Percentiles rank a stretch among this genome's conserved stretches.
phyloP scores from a whole-genome alignment of 495 filamentous ascomycete species.

The Aspergillus coremiiformis region DNA sequence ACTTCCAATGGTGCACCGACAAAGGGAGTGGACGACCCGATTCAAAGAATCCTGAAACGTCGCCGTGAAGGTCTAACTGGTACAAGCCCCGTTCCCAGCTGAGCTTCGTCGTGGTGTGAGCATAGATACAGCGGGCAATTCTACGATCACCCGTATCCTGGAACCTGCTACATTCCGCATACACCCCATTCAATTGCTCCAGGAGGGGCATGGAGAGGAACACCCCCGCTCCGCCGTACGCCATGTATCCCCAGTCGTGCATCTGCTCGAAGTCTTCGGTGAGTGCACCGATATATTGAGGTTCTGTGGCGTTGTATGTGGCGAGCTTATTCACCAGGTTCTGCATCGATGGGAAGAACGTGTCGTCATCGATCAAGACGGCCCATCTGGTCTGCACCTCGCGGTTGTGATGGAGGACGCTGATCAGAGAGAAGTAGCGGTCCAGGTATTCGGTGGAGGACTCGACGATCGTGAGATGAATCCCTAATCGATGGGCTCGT shows the following conservation, averaged over 20 bases:
- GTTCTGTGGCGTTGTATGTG: conserved; percentile 37
- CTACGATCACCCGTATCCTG: conserved; percentile 37
- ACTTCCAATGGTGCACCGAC: conserved; percentile 53
- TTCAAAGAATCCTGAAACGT: conserved; percentile 51
- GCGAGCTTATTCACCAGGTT: conserved; percentile 38
- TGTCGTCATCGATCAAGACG: conserved; percentile 66
- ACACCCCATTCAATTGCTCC: conserved; percentile 27
- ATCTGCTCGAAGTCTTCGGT: conserved; percentile 46
- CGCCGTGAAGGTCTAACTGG: conserved; percentile 44
- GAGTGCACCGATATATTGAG: conserved; percentile 48
- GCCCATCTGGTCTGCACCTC: conserved; percentile 39
- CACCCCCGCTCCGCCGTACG: conserved; percentile 53
- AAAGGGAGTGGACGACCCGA: conserved; percentile 42
- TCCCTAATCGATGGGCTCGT: conserved; percentile 24
- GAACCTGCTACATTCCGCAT: conserved; percentile 31
- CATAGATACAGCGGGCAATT: conserved; percentile 45
- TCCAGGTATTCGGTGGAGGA: conserved; percentile 35
- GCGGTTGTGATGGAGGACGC: conserved; percentile 15
- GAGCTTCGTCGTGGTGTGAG: conserved; percentile 42
- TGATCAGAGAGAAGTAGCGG: conserved; percentile 53
- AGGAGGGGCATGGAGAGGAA: conserved; percentile 50
- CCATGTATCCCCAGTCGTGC: conserved; percentile 36
- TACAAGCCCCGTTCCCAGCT: conserved; percentile 45
- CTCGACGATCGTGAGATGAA: conserved; percentile 46
- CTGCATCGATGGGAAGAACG: conserved; percentile 52